Base-by-base conservation (phyloP, 148 eudicot genomes). In the Camellia sinensis region DNA sequence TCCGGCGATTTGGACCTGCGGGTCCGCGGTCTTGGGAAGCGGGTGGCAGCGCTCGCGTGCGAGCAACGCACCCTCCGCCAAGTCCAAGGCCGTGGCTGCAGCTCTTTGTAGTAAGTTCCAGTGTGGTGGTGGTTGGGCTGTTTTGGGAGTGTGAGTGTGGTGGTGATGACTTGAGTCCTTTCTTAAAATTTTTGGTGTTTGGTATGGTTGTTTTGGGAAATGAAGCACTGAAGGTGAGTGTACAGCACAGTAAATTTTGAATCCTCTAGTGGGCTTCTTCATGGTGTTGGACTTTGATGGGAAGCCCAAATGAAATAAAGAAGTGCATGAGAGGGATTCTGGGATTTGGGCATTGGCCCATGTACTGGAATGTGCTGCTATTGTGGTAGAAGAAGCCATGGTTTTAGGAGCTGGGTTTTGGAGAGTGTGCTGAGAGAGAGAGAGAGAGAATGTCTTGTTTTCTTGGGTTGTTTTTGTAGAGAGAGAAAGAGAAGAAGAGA, bases 11-110 rank as follows among this genome's bases (percentile, higher is more conserved):
- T 92, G 97, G 43, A 92, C 82, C 0, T 29, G 15, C 1, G 97
- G 97, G 62, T 92, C 94, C 15, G 86, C 81, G 8, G 97, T 91
- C 50, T 78, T 89, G 0, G 97, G 91, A 0, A 91, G 77, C 1
- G 86, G 91, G 50, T 77, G 87, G 17, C 71, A 15, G 7, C 74
- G 70, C 61, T 92, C 90, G 22, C 53, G 80, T 6, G 61, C 41
- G 7, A 85, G 48, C 4, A 92, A 68, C 12, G 83, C 85, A 2
- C 9, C 53, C 50, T 92, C 97, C 0, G 76, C 84, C 13, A 69
- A 12, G 61, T 91, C 92, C 0, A 92, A 45, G 0, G 90, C 89
- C 0, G 61, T 62, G 2, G 92, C 86, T 0, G 88, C 90, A 0
- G 78, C 83, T 60, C 62, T 83, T 43, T 91, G 92, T 2, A 92